Evolutionary conservation across 164 flowering plant genomes (phyloP).

Genomic region (Cinnamomum chago): DNA sequence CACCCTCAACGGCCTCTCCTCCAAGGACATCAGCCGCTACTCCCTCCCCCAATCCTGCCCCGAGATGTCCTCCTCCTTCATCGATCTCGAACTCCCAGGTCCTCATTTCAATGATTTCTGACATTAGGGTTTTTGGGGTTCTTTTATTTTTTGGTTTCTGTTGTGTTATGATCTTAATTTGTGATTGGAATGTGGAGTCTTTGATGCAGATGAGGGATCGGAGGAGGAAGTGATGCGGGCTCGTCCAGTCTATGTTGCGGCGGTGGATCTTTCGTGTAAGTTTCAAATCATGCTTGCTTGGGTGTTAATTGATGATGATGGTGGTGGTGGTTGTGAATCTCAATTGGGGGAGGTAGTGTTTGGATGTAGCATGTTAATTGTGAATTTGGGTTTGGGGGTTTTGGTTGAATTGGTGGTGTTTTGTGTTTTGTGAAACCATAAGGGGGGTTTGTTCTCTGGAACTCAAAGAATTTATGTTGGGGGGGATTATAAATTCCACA

Average conservation of each 20-base stretch:
- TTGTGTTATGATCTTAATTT: not conserved
- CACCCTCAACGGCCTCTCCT: conserved; percentile 72
- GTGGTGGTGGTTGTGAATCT: no score
- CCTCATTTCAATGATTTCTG: not conserved
- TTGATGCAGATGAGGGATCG: conserved; percentile 49
- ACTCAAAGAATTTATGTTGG: no score
- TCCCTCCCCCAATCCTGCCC: conserved; percentile 67
- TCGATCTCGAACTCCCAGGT: conserved; percentile 91
- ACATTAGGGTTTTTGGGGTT: not conserved
- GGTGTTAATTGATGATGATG: not conserved
- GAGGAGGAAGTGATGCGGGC: conserved; percentile 65
- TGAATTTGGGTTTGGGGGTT: no score
- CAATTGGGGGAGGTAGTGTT: no score
- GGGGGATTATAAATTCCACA: no score
- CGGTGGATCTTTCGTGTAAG: conserved; percentile 90
- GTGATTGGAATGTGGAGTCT: conserved; percentile 7
- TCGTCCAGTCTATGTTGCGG: conserved; percentile 93
- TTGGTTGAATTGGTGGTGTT: no score
- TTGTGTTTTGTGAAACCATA: no score
- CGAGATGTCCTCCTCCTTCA: conserved; percentile 80
- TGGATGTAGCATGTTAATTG: no score
- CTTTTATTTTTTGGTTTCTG: not conserved
- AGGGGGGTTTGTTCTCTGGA: no score
- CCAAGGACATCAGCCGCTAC: conserved; percentile 60
- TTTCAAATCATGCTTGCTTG: not conserved